A percentile compares a stretch with the other conserved stretches of the same genome.
phyloP scores from a whole-genome alignment of 768 basidiomycete species.

The Lactifluus hygrophoroides region DNA sequence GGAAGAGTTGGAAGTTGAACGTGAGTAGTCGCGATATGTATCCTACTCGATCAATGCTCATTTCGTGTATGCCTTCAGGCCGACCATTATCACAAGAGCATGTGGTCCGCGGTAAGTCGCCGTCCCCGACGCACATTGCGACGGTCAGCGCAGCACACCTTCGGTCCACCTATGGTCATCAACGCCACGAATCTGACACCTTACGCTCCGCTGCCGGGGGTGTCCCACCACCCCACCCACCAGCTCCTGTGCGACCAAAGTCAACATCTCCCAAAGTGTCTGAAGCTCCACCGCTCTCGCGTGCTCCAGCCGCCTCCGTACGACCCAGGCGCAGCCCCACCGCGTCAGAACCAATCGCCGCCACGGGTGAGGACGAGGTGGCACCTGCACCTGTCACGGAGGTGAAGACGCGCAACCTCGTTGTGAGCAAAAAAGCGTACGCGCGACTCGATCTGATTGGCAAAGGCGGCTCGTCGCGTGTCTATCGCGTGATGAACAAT shows the following conservation, averaged over 20 bases:
- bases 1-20: constrained; percentile 33
- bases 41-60: not conserved
- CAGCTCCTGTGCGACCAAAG: constrained; percentile 4
- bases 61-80: constrained; percentile 17
- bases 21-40: constrained; percentile 24
- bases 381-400: constrained; percentile 12
- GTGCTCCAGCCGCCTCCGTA: not conserved
- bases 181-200: constrained; percentile 70
- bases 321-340: constrained; percentile 65
- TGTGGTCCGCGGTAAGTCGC: constrained; percentile 37
- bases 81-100: constrained; percentile 19
- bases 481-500: constrained; percentile 80
- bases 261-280: constrained; percentile 14
- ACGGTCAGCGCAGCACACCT: constrained; percentile 23
- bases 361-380: constrained; percentile 33
- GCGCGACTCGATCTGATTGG: constrained; percentile 84
- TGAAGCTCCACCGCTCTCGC: constrained; percentile 6
- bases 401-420: constrained; percentile 17
- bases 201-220: constrained; percentile 42
- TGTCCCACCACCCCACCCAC: not conserved
- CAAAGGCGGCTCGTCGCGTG: constrained; percentile 91
- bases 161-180: constrained; percentile 38
- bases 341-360: constrained; percentile 38
- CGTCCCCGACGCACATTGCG: constrained; percentile 39
- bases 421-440: constrained; percentile 66